Evolutionary conservation across 2,329 filamentous ascomycete genomes (phyloP), one percentile per base, ranked within the genome.

Genomic region (Nemania sp.): DNA sequence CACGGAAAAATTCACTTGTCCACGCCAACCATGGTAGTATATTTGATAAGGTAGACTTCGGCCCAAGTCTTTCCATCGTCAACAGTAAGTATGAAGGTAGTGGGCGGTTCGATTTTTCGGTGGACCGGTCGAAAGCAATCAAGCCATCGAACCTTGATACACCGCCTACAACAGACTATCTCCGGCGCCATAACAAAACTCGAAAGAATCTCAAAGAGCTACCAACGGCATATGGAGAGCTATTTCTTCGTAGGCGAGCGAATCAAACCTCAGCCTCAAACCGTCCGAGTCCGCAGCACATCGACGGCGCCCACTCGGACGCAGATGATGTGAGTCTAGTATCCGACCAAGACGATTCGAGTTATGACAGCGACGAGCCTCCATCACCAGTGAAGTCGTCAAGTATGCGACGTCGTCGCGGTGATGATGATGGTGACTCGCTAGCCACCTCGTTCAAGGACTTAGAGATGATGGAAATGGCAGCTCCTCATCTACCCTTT

Each of bases 71-170:
- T 34, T 80, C 83, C 0, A 72, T 80, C 56, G 82, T 84, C 45
- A 84, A 82, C 64, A 84, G 81, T 64, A 87, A 87, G 65, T 87
- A 87, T 63, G 80, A 84, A 64, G 79, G 80, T 47, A 82, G 80
- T 4, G 84, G 84, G 13, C 77, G 80, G 2, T 87, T 83, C 62
- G 79, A 83, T 60, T 83, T 69, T 40, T 79, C 69, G 70, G 70
- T 51, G 70, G 75, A 66, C 69, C 73, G 18, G 67, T 71, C 55
- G 34, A 69, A 43, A 69, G 74, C 42, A 71, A 69, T 47, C 60
- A 74, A 75, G 67, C 42, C 64, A 66, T 42, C 68, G 25, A 71
- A 72, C 25, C 65, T 69, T 4, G 74, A 75, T 13, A 71, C 71
- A 15, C 75, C 81, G 7, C 77, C 81, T 1, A 80, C 78, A 15